Percentiles rank a stretch among this genome's conserved stretches.
Conservation (phyloP, 257 asterid species). For the Orobanche coerulescens region DNA sequence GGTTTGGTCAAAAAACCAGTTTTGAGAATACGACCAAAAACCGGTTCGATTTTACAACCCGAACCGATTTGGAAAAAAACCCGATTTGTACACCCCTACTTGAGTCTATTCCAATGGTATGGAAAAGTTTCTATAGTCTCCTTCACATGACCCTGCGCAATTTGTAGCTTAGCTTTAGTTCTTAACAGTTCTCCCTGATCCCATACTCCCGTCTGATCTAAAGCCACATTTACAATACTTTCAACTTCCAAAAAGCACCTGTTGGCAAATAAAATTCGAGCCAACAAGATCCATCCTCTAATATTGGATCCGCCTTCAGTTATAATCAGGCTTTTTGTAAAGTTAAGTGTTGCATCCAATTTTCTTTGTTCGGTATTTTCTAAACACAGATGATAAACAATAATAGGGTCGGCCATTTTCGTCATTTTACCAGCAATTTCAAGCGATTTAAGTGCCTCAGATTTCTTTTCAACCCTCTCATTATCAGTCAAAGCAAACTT, state of each 20-base stretch:
- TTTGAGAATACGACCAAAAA: too few relatives aligned
- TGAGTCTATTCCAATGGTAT: too few relatives aligned
- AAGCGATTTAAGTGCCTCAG: constrained; percentile 54
- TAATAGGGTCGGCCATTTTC: constrained; percentile 43
- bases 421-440: constrained; percentile 61
- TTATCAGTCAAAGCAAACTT: constrained; percentile 33
- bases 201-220: constrained; percentile 83
- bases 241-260: constrained; percentile 58
- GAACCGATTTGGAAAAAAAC: too few relatives aligned
- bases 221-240: constrained; percentile 47
- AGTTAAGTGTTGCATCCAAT: constrained; percentile 63
- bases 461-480: constrained; percentile 44
- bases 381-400: constrained; percentile 53
- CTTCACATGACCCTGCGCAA: constrained; percentile 60
- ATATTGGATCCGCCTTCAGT: constrained; percentile 67
- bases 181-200: constrained; percentile 70
- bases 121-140: constrained; percentile 65
- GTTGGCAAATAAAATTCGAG: constrained; percentile 75
- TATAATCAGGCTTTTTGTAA: constrained; percentile 46
- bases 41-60: too few relatives aligned
- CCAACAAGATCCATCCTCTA: constrained; percentile 63
- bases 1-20: too few relatives aligned
- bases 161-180: constrained; percentile 80
- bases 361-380: constrained; percentile 89
- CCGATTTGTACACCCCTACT: too few relatives aligned